Conservation (phyloP, 1,284 basidiomycete genomes). For the Malassezia psittaci region DNA sequence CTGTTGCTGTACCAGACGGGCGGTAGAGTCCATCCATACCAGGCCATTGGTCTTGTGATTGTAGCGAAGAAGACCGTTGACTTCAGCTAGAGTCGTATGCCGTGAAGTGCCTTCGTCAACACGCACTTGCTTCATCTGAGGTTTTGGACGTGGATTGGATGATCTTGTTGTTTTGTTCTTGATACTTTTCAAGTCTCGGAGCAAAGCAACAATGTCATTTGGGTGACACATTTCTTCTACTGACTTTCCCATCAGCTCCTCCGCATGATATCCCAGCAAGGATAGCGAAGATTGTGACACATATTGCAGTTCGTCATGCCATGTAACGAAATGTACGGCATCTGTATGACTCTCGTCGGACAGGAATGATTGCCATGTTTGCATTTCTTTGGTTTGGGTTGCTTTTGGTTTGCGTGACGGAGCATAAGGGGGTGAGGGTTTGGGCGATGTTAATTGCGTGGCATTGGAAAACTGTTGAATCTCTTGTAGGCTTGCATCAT, state of each 20-base stretch:
- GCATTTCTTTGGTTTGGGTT: background rate
- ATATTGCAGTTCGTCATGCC: conserved; percentile 83
- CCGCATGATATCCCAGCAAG: conserved; percentile 49
- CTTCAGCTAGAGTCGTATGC: conserved; percentile 2
- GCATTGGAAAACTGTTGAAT: background rate
- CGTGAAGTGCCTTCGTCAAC: background rate
- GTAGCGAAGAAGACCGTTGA: conserved; percentile 1
- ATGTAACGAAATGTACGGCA: conserved; percentile 80
- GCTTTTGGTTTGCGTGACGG: background rate
- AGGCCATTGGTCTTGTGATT: background rate
- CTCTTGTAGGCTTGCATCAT: background rate
- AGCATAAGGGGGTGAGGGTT: background rate
- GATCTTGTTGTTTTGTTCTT: background rate
- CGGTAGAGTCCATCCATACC: background rate
- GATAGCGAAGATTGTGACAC: conserved; percentile 56
- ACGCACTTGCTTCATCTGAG: background rate
- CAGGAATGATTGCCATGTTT: background rate
- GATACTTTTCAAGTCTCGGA: conserved; percentile 77
- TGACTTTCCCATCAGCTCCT: conserved; percentile 69
- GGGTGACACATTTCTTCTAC: conserved; percentile 73
- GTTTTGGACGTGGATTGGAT: background rate
- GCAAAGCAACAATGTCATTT: conserved; percentile 76
- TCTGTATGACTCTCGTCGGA: conserved; percentile 23
- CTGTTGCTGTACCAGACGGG: background rate
- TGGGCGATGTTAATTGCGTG: background rate